Base-by-base conservation (phyloP, 2,329 filamentous ascomycete species). In the Boeremia exigua region DNA sequence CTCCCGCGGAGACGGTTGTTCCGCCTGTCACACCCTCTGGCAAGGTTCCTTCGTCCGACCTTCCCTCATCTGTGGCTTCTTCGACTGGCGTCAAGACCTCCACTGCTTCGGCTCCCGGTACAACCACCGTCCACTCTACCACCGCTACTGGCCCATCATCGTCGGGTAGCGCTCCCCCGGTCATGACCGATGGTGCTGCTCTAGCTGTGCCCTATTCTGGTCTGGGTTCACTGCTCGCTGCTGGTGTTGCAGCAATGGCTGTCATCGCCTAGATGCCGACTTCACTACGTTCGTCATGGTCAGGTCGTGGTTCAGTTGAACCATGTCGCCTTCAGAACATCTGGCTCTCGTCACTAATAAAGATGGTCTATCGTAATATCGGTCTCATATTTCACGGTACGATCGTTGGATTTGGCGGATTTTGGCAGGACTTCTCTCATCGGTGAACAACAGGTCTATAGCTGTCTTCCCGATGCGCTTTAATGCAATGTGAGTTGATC, bases 141-240 rank as follows among this genome's bases (percentile, higher is more conserved):
- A 59, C 56, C 8, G 54, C 58, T 33, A 50, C 28, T 23, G 48
- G 54, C 38, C 54, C 64, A 1, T 52, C 57, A 4, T n/a, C 59
- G 3, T 39, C 44, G 25, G 30, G 53, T 15, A 54, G 45, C 52
- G 29, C 36, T n/a, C 58, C 51, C 14, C 12, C 40, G 14, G 44
- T 54, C 6, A 47, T 63, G 15, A 56, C 63, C 9, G 59, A 59
- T 30, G 66, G 54, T 9, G 68, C 56, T 27, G 44, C 61, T 34
- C 40, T 69, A n/a, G 43, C 63, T 36, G 48, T 68, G 14, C 56
- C 60, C 19, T 57, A 63, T 30, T 34, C 56, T 23, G 59, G 62
- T 27, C 45, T 68, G 56, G 62, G 65, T 30, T 62, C 62, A 29
- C 43, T 71, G 17, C 37, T 70, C 29, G 66, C 50, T 48, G 66